Base-by-base conservation (phyloP, 768 basidiomycete genomes). In the Leccinum truebloodii region DNA sequence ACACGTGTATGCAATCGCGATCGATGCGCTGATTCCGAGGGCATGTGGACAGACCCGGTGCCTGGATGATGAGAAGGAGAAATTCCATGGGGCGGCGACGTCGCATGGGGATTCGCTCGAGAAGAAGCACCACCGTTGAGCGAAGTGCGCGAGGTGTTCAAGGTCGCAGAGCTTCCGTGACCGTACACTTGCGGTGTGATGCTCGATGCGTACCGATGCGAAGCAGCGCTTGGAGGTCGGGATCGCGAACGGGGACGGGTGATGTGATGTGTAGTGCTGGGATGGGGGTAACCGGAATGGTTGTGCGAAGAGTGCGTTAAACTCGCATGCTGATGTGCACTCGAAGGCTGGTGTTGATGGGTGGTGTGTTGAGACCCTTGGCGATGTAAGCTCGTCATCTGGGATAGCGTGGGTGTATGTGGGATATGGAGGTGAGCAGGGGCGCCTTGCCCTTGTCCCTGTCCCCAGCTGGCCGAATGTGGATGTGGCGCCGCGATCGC, bases 181-280 rank as follows among this genome's bases (percentile, higher is more conserved):
- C 70, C 70, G 52, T 73, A 62, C 28, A 63, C 50, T 41, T 70
- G 66, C 26, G 48, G 65, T 18, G 73, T 72, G 54, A 63, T 57
- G 28, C 30, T 72, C 48, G 74, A 68, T 13, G 68, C 66, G 57
- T 74, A 69, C 20, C 69, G 63, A 53, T 75, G 73, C 9, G 74
- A 74, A 12, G 74, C 64, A 30, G 73, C 65, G 32, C 65, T 75
- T 6, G 72, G 72, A 9, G 67, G 72, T 37, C 74, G 59, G 13
- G 70, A 63, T 4, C 62, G 72, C 20, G 74, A 66, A 24, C 67
- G 73, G 53, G 52, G 64, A 39, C 61, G 70, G 5, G 48, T 49
- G 7, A 30, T n/a, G 46, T 71, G 69, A 6, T 69, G 65, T 2
- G 73, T 26, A 0, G 62, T 58, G 54, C 30, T 62, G 3, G 68